These are phyloP conservation scores for Aspergillus viridinutans DNA, from an alignment of 2,329 filamentous ascomycete genomes.

Conservation along the genomic window DNA sequence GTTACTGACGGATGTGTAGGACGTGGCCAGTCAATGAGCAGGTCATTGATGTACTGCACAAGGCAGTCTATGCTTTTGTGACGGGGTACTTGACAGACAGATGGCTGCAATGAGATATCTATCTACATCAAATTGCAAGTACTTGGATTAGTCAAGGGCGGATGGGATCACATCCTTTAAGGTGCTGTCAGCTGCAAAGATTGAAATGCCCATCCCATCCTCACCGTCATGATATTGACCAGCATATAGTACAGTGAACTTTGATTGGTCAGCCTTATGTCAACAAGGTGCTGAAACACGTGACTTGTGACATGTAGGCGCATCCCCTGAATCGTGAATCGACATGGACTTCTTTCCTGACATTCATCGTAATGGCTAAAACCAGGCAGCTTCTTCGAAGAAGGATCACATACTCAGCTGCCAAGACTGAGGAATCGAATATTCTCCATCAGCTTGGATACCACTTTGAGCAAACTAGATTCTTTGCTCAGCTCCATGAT, in stretches of 20 bases:
- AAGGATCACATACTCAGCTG: background rate
- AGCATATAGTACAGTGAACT: too few species aligned
- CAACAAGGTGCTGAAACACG: background rate
- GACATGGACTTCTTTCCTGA: background rate
- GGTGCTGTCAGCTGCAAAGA: too few species aligned
- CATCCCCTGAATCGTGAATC: background rate
- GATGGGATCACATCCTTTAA: too few species aligned
- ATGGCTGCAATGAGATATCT: background rate
- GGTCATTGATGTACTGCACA: slow-evolving; percentile 5
- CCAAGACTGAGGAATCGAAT: background rate
- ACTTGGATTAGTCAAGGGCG: too few species aligned
- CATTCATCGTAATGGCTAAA: background rate
- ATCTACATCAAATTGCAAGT: fast-evolving
- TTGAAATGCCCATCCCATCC: too few species aligned
- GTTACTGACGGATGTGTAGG: slow-evolving; percentile 7
- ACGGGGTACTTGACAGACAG: slow-evolving; percentile 4
- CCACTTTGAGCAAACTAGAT: background rate
- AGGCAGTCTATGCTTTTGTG: slow-evolving; percentile 2
- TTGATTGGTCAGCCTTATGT: background rate
- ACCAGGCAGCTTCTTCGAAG: background rate
- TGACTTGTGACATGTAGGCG: background rate
- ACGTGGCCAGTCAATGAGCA: slow-evolving; percentile 7
- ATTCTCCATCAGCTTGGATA: slow-evolving; percentile 3
- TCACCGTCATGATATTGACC: too few species aligned
- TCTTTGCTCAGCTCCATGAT: background rate